Base-by-base conservation (phyloP, 2,329 filamentous ascomycete genomes). In the Aspergillus sp. region DNA sequence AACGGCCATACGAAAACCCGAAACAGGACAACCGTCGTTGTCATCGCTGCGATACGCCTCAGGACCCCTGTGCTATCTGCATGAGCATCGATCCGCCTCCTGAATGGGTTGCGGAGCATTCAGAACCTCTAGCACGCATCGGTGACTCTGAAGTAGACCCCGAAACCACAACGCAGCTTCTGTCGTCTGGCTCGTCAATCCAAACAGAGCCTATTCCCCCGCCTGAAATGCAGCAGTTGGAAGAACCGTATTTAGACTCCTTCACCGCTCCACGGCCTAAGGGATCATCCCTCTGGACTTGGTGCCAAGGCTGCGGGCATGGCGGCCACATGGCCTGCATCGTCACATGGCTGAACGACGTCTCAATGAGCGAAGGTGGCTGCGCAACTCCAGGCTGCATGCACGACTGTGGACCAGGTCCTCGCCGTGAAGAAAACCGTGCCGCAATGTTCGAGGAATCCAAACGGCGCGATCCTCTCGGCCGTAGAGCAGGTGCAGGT, bases 261-360 rank as follows among this genome's bases (percentile, higher is more conserved):
- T 52, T 56, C 53, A 62, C 48, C 53, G 48, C 50, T 49, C 53
- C 59, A 7, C 60, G 61, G 15, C 59, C 61, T 25, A 62, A 60
- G 47, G 68, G 65, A 27, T 58, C 68, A 13, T 59, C 62, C 5
- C 68, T 81, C 17, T 81, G 75, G 74, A 73, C 75, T 4, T 76
- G 74, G 68, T 85, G 82, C 60, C 71, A 81, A 56, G 68, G 76
- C 10, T 85, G 82, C 60, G 79, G 79, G 3, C 82, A 85, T 55
- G 74, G 77, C 35, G 80, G 76, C 2, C 82, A 85, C 58, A 66
- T 74, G 5, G 73, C 74, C 44, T 85, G 82, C 59, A 70, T 83
- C 25, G 70, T 69, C 6, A 70, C 72, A 12, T 83, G 81, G 80
- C 76, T 81, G 47, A 65, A 66, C 15, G 72, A 77, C 45, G 54